These are phyloP conservation scores for Leishmania guyanensis DNA, from an alignment of 208 protist species.

Conservation along the genomic window DNA sequence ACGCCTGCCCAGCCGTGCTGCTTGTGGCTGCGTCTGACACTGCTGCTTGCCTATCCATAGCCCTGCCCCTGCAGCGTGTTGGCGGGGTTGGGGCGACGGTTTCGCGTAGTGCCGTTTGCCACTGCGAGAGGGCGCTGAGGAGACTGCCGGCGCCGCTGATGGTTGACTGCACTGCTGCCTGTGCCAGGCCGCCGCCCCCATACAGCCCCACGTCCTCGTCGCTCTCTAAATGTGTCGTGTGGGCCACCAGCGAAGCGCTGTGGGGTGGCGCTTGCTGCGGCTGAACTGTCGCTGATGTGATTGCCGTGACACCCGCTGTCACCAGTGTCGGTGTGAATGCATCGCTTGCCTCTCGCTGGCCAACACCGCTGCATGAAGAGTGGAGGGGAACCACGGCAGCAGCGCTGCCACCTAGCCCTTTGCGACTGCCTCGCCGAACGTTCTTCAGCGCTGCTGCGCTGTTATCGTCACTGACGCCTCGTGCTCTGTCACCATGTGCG, in stretches of 20 bases:
- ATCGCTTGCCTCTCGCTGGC: background rate
- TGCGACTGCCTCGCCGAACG: background rate
- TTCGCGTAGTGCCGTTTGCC: constrained; percentile 41
- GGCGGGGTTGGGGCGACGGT: constrained; percentile 40
- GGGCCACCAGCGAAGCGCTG: background rate
- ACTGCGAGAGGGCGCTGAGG: constrained; percentile 42
- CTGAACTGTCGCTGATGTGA: background rate
- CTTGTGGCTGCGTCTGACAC: background rate
- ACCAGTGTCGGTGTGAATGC: background rate
- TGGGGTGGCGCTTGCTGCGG: background rate
- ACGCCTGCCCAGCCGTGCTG: background rate
- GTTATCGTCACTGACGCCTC: background rate
- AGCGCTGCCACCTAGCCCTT: background rate
- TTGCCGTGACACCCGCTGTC: background rate
- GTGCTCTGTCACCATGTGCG: background rate
- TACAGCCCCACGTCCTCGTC: background rate
- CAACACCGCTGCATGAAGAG: background rate
- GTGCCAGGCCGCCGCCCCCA: constrained; percentile 8
- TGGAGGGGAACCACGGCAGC: background rate
- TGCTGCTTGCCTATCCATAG: background rate
- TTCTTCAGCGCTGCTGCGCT: background rate
- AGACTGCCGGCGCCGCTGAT: constrained; percentile 22
- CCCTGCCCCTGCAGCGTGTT: background rate
- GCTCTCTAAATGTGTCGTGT: background rate
- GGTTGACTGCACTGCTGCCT: background rate